Base-by-base conservation (phyloP, 1,284 basidiomycete species). In the Ustilago lituana region DNA sequence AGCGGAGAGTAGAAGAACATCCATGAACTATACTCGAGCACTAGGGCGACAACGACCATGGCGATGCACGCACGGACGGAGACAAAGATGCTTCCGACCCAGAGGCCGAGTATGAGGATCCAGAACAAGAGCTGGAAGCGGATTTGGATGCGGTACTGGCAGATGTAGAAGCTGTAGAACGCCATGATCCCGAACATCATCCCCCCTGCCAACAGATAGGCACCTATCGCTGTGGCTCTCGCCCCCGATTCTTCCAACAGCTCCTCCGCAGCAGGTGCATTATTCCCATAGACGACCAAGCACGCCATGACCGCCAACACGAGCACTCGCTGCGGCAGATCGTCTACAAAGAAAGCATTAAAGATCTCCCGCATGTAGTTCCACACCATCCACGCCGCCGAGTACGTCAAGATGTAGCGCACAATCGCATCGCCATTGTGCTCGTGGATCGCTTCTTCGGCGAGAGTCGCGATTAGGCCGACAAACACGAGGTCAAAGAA, bases 401-500 rank as follows among this genome's bases (percentile, higher is more conserved):
- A 55, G 23, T 77, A 78, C 12, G 76, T 77, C 19, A 78, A 35
- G 9, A 77, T 49, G 40, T 75, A 78, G 6, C 76, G 57, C 10
- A 75, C 73, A 23, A 78, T 55, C 3, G 54, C 57, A 27, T 67
- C 56, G 5, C 73, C 74, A 2, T 61, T 73, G 17, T 73, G 63
- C 26, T 73, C 70, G 27, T 63, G 60, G 9, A 75, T 55, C 38
- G 64, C 76, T 50, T 72, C 69, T 40, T 78, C 64, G 4, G 74
- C 74, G 2, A 77, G 43, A 0, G 71, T 74, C 17, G 72, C 67
- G 36, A 78, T 74, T 20, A 78, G 55, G 5, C 76, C 76, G 38
- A 78, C 76, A 19, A 78, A 77, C 1, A 70, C 66, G 11, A 77
- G 55, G 29, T 77, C 76, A 37, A 77, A 77, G 49, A 77, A 77